Evolutionary conservation across 768 basidiomycete species (phyloP), one percentile per base, ranked within the genome.

Genomic region (Termitomyces sp.): DNA sequence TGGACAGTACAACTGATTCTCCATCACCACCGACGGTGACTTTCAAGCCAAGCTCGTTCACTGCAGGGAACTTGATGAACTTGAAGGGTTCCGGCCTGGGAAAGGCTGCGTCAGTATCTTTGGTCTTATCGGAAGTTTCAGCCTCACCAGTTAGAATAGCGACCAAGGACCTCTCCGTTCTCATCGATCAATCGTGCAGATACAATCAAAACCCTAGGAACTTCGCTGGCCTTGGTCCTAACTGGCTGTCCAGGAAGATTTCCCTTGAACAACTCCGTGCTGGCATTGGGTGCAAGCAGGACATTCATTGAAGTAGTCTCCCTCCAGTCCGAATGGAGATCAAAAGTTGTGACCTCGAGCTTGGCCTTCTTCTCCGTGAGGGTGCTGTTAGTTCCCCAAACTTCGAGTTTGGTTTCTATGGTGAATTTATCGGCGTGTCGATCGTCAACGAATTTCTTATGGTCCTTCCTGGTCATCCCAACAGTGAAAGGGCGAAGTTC

Each of bases 41-140:
- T 52, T 75, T 70, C 51, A 97, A 77, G 12, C 81, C 84, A 48
- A 89, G 67, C 50, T 82, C 79, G 52, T 76, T 69, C 29, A 77
- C 68, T 11, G 81, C 63, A 32, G 93, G 91, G 77, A 94, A 95
- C 51, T 80, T 73, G 68, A 97, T 85, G 71, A 84, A 95, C 70
- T 97, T 97, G 78, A 88, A 97, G 16, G 94, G 94, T 68, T 95
- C 92, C 12, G 94, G 94, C 94, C 94, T 95, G 48, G 55, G 38
- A 5, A 51, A 51, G 46, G 18, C 15, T 27, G 7, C 32, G 56
- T 50, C 56, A 44, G 44, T 40, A 40, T 38, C 35, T 35, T 50
- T 25, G 32, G 16, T 9, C 27, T 31, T 36, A 52, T 50, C 32
- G 38, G 16, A 43, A 69, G 68, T 2, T 22, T 25, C 11, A 22